Base-by-base conservation (phyloP, 495 filamentous ascomycete genomes). In the Aspergillus leporis region DNA sequence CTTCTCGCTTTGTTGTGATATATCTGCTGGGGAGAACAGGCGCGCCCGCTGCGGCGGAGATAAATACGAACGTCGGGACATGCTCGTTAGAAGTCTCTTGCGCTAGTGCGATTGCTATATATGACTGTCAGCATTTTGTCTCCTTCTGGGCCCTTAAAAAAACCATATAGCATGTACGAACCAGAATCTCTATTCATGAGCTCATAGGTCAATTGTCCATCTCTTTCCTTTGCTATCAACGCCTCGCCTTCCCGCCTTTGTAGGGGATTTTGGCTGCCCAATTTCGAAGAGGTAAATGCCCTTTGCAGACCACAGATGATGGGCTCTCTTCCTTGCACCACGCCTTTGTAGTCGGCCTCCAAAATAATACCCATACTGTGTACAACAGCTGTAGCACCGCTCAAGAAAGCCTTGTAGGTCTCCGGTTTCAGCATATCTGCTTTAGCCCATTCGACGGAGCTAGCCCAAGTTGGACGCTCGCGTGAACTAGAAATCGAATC, bases 331-430 rank as follows among this genome's bases (percentile, higher is more conserved):
- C 94, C 95, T 53, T 82, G 85, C 40, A 98, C 69, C 4, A 97
- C 91, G 58, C 89, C 89, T 75, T 98, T 98, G 81, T 98, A 98
- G 74, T 98, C 94, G 8, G 93, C 93, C 75, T 98, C 94, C 13
- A 98, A 82, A n/a, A 98, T 80, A 53, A 98, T 98, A 7, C 94
- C 94, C 87, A 96, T 90, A 60, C 79, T 88, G 75, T 98, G 94
- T 21, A 98, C 88, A 14, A 98, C 92, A 31, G 86, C 91, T 67
- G 90, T 86, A 46, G 93, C 90, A 32, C 79, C 83, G 50, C 81
- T 78, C 54, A 98, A 81, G 30, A 89, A 81, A 2, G 85, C 71
- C 22, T 82, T 83, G 75, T 96, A 98, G 47, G 86, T 87, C 0
- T 82, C 74, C 2, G 94, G 94, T 34, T 87, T 82, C 52, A 98